Evolutionary conservation across 2,329 filamentous ascomycete species (phyloP).

Genomic region (Colletotrichum gloeosporioides): DNA sequence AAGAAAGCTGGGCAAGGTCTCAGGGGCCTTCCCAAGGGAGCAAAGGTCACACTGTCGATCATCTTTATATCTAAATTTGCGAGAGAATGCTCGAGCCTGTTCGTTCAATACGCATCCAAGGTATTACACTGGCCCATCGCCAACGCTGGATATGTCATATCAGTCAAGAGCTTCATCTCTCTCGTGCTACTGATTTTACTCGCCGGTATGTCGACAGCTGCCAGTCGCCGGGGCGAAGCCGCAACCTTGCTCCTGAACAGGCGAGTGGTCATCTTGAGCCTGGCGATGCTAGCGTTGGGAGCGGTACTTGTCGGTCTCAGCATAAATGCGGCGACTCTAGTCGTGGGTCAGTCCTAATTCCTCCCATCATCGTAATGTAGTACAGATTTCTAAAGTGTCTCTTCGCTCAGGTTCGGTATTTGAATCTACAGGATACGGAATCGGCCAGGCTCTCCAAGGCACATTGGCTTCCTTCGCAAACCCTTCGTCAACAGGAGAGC

Average conservation of each 20-base stretch:
- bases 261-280: not conserved
- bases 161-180: not conserved
- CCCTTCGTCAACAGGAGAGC: not conserved
- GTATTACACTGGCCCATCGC: not conserved
- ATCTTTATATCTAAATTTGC: not conserved
- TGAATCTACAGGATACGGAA: not conserved
- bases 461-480: not conserved
- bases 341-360: not conserved
- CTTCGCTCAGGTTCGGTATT: not conserved
- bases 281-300: not conserved
- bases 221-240: not conserved
- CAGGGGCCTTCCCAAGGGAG: not conserved
- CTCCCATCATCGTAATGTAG: not conserved
- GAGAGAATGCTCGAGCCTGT: not conserved
- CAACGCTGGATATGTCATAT: not conserved
- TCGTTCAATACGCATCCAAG: not conserved
- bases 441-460: not conserved
- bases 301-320: not conserved
- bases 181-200: not conserved
- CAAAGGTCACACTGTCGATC: not conserved
- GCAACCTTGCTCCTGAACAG: not conserved
- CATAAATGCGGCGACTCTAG: not conserved
- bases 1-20: not conserved
- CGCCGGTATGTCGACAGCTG: not conserved
- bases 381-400: accelerated